Percentiles rank a stretch among this genome's conserved stretches.
Conservation (phyloP, 2,329 filamentous ascomycete genomes). For the Calcarisporium arbuscula region DNA sequence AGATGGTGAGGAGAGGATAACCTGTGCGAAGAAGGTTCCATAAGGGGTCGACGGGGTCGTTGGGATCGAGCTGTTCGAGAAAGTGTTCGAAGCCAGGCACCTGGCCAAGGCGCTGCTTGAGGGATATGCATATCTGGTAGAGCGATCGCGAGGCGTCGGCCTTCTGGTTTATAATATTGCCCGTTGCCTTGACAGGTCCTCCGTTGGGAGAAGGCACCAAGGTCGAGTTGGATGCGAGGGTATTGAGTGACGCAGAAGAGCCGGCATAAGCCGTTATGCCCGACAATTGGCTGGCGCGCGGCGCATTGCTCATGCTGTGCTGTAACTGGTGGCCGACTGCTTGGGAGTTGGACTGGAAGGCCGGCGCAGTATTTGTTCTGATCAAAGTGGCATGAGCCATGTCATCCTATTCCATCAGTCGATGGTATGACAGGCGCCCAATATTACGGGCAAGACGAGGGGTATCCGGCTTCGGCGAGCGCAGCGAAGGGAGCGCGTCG, state of each 20-base stretch:
- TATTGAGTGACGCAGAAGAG: slow-evolving; percentile 45
- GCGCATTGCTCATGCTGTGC: slow-evolving; percentile 44
- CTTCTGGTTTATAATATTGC: slow-evolving; percentile 96
- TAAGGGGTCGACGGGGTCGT: slow-evolving; percentile 77
- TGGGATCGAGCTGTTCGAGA: slow-evolving; percentile 63
- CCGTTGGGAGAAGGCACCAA: slow-evolving; percentile 36
- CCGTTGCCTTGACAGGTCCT: slow-evolving; percentile 66
- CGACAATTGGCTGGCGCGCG: slow-evolving; percentile 56
- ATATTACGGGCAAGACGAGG: no score
- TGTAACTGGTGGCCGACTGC: slow-evolving; percentile 37
- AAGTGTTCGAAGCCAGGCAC: slow-evolving; percentile 78
- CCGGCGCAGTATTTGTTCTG: slow-evolving; percentile 52
- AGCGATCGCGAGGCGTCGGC: slow-evolving; percentile 87
- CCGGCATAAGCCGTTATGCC: slow-evolving; percentile 51
- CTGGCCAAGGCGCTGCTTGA: slow-evolving; percentile 73
- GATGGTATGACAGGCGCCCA: no score
- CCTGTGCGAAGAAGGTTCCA: slow-evolving; percentile 85
- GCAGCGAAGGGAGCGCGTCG: no score
- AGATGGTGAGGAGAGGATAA: slow-evolving; percentile 78
- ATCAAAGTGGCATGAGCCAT: slow-evolving; percentile 56
- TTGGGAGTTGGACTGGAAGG: slow-evolving; percentile 44
- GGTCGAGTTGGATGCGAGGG: slow-evolving; percentile 39
- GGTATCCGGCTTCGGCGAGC: no score
- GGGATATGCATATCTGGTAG: slow-evolving; percentile 87
- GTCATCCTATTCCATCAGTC: slow-evolving; percentile 38